Evolutionary conservation across 495 filamentous ascomycete species (phyloP).

Genomic region (Lophiostoma macrostomum): DNA sequence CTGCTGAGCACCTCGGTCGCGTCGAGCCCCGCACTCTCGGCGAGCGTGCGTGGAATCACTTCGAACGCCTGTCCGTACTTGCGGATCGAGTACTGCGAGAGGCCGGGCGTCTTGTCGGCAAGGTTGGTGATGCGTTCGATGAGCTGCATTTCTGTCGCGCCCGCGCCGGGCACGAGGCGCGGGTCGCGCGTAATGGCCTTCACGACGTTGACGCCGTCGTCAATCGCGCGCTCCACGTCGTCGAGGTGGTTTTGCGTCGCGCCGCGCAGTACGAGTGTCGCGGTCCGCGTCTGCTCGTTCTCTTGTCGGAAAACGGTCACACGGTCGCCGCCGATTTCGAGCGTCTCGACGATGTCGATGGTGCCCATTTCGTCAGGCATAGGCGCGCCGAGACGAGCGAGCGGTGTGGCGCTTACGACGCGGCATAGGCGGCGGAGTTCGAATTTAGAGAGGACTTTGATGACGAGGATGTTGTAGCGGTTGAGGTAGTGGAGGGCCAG

Average conservation of each 20-base stretch:
- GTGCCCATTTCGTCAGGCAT: conserved; percentile 99
- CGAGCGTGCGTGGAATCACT: conserved; percentile 87
- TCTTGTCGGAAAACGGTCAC: conserved; percentile 99
- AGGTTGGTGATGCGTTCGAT: conserved; percentile 85
- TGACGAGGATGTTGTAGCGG: conserved; percentile 89
- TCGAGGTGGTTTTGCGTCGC: conserved; percentile 98
- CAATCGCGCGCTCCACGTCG: conserved; percentile 94
- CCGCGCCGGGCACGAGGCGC: conserved; percentile 87
- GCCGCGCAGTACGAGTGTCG: conserved; percentile 91
- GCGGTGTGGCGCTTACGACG: conserved; percentile 91
- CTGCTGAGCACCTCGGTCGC: conserved; percentile 90
- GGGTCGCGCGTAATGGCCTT: conserved; percentile 96
- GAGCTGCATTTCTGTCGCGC: conserved; percentile 93
- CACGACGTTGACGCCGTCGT: conserved; percentile 97
- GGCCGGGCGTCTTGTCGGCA: conserved; percentile 85
- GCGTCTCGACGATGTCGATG: conserved; percentile 92
- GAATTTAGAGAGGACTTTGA: conserved; percentile 98
- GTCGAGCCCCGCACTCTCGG: conserved; percentile 91
- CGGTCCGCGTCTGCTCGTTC: conserved; percentile 83
- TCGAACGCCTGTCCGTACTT: conserved; percentile 99
- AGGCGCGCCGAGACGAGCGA: conserved; percentile 91
- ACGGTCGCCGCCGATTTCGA: conserved; percentile 97
- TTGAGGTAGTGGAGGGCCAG: conserved; percentile 97
- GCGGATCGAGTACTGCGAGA: conserved; percentile 91
- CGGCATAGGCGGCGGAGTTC: conserved; percentile 90